Evolutionary conservation across 2,329 filamentous ascomycete species (phyloP).

Genomic region (Pyricularia sp.): DNA sequence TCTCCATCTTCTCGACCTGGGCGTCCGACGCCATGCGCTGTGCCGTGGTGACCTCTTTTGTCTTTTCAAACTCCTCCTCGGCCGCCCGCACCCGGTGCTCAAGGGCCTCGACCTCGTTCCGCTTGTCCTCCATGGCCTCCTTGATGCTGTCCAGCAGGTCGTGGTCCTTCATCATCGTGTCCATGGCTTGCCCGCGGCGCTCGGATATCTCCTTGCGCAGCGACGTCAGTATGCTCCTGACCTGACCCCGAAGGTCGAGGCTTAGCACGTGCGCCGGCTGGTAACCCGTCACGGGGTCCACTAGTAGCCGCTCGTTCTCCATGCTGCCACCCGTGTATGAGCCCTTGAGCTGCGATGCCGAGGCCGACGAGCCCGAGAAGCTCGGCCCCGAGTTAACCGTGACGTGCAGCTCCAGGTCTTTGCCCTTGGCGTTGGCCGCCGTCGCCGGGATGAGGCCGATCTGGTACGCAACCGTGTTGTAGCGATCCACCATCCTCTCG

Average conservation of each 20-base stretch:
- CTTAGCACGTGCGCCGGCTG: slow-evolving; percentile 81
- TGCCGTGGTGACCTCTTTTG: slow-evolving; percentile 72
- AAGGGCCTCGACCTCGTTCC: slow-evolving; percentile 80
- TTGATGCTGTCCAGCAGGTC: slow-evolving; percentile 89
- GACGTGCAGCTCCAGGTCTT: slow-evolving; percentile 73
- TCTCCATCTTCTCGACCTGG: slow-evolving; percentile 98
- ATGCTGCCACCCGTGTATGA: slow-evolving; percentile 21
- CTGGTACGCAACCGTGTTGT: slow-evolving; percentile 90
- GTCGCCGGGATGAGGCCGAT: slow-evolving; percentile 79
- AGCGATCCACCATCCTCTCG: slow-evolving; percentile 78
- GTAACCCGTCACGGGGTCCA: slow-evolving; percentile 74
- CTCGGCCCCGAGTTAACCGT: slow-evolving; percentile 67
- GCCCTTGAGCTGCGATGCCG: slow-evolving; percentile 26
- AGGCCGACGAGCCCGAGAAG: slow-evolving; percentile 47
- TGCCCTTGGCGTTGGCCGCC: slow-evolving; percentile 72
- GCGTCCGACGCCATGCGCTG: slow-evolving; percentile 82
- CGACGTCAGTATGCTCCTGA: slow-evolving; percentile 64
- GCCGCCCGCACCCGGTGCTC: slow-evolving; percentile 79
- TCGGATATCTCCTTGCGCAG: slow-evolving; percentile 90
- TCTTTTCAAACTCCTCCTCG: slow-evolving; percentile 87
- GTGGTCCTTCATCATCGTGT: slow-evolving; percentile 87
- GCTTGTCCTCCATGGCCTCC: slow-evolving; percentile 93
- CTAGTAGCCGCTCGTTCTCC: slow-evolving; percentile 64
- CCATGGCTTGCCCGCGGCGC: slow-evolving; percentile 65
- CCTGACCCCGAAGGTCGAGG: slow-evolving; percentile 69